These are phyloP conservation scores for Diaporthe ilicicola DNA, from an alignment of 2,329 filamentous ascomycete species.

Conservation along the genomic window DNA sequence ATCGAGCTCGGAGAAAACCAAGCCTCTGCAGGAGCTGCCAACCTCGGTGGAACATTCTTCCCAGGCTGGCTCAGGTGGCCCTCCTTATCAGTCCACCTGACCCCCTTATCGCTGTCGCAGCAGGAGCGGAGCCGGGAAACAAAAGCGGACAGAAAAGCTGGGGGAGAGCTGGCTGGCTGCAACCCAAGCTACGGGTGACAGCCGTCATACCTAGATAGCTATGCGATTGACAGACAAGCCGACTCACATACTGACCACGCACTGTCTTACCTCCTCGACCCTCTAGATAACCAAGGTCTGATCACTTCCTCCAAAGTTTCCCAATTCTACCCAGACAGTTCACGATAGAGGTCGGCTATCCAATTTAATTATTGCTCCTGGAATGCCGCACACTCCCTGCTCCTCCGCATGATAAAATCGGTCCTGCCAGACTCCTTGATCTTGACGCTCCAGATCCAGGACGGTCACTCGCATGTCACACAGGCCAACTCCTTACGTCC, in stretches of 20 bases:
- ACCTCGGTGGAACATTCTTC: constrained; percentile 23
- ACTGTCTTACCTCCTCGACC: constrained; percentile 12
- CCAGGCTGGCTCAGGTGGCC: background rate
- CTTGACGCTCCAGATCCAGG: background rate
- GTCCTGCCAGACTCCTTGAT: background rate
- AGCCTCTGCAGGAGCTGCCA: constrained; percentile 11
- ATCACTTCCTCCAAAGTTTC: background rate
- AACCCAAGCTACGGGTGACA: constrained; percentile 8
- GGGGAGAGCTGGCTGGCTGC: background rate
- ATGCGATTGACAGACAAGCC: background rate
- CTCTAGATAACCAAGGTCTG: constrained; percentile 5
- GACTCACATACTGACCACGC: background rate
- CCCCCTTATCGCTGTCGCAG: constrained; percentile 17
- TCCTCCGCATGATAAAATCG: background rate
- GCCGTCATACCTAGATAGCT: background rate
- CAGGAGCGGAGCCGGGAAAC: constrained; percentile 5
- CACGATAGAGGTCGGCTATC: background rate
- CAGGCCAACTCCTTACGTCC: background rate
- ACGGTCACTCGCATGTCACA: background rate
- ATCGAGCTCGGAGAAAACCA: constrained; percentile 20
- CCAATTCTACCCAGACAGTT: background rate
- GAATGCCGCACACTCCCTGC: background rate
- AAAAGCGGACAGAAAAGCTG: constrained; percentile 12
- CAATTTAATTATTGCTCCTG: background rate
- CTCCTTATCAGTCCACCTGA: background rate